These are phyloP conservation scores for Hanseniaspora lachancei DNA, from an alignment of 805 yeast genomes.

Conservation along the genomic window DNA sequence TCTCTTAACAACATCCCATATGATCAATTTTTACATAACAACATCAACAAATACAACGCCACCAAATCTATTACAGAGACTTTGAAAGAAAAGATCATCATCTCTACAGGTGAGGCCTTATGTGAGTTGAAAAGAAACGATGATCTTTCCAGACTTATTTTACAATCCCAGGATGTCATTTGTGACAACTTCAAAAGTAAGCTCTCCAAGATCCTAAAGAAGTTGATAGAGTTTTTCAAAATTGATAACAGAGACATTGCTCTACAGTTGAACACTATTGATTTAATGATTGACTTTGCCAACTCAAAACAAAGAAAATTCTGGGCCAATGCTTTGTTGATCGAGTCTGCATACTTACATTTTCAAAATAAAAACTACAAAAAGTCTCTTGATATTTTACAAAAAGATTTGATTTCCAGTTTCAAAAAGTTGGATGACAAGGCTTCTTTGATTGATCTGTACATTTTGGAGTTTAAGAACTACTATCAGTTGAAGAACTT, in stretches of 20 bases:
- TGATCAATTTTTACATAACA: not conserved
- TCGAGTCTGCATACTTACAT: slow-evolving; percentile 66
- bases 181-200: slow-evolving; percentile 74
- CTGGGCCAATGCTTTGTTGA: slow-evolving; percentile 74
- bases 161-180: slow-evolving; percentile 45
- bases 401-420: slow-evolving; percentile 61
- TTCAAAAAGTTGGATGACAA: slow-evolving; percentile 92
- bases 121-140: slow-evolving; percentile 35
- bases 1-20: slow-evolving; percentile 3
- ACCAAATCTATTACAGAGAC: slow-evolving; percentile 28
- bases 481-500: slow-evolving; percentile 84
- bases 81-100: slow-evolving; percentile 53
- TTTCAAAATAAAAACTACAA: slow-evolving; percentile 52
- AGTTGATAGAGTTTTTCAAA: slow-evolving; percentile 67
- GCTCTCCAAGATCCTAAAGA: slow-evolving; percentile 78
- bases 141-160: slow-evolving; percentile 48
- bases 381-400: slow-evolving; percentile 52
- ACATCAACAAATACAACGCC: not conserved
- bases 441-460: slow-evolving; percentile 88
- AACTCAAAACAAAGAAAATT: slow-evolving; percentile 69
- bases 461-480: slow-evolving; percentile 75
- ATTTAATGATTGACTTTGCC: slow-evolving; percentile 81
- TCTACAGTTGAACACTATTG: slow-evolving; percentile 57
- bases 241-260: slow-evolving; percentile 48
- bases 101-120: slow-evolving; percentile 65